Conservation (phyloP, 2,329 filamentous ascomycete species). For the Tolypocladium ovalisporum region DNA sequence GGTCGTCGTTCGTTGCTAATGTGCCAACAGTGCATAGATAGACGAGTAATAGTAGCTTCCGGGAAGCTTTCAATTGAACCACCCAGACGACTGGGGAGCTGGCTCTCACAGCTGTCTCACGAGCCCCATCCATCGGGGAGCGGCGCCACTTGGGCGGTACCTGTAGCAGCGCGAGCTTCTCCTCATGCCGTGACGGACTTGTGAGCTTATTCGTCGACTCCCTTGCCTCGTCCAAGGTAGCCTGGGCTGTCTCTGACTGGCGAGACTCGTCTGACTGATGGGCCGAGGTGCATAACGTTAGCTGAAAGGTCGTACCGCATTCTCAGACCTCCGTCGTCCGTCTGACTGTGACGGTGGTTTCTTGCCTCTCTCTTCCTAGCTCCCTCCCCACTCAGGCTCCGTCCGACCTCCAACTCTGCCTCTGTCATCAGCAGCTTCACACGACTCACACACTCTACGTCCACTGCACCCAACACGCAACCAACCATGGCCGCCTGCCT, state of each 20-base stretch:
- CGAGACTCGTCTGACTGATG: not conserved
- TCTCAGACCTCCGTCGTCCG: not conserved
- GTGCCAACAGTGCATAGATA: not conserved
- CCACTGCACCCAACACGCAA: not conserved
- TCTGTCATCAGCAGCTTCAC: not conserved
- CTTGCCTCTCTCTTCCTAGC: not conserved
- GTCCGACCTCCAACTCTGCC: not conserved
- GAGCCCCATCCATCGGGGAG: not conserved
- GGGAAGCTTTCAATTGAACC: not conserved
- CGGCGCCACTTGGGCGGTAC: not conserved
- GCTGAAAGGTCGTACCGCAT: not conserved
- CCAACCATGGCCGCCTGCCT: slow-evolving; percentile 50
- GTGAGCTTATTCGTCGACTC: not conserved
- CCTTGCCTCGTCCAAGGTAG: not conserved
- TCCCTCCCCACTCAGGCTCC: not conserved
- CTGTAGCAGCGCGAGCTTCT: not conserved
- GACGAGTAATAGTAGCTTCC: not conserved
- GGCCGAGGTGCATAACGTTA: not conserved
- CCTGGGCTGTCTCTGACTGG: not conserved
- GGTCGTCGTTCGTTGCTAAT: too few relatives aligned
- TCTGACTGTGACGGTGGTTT: not conserved
- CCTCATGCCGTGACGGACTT: not conserved
- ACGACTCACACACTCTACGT: not conserved
- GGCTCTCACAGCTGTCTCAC: not conserved
- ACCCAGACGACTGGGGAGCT: not conserved